phyloP scores from a whole-genome alignment of 805 yeast species.

The Metschnikowia picachoensis region DNA sequence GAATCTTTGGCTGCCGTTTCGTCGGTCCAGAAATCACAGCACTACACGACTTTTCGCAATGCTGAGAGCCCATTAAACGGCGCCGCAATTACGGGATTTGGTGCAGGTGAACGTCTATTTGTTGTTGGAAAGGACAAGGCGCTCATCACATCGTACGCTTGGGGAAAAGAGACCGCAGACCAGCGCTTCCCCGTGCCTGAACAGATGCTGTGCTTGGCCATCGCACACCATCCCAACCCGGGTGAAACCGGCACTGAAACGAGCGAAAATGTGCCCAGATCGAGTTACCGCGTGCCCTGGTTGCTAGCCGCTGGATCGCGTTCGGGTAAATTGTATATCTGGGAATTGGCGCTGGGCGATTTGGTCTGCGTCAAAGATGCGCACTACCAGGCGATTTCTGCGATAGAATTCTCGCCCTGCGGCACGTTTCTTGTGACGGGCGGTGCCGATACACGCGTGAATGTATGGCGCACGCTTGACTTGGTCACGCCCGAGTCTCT shows the following conservation, averaged over 20 bases:
- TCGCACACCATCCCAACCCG: slow-evolving; percentile 37
- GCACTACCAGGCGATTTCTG: slow-evolving; percentile 75
- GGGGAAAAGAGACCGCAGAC: slow-evolving; percentile 69
- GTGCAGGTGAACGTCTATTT: slow-evolving; percentile 50
- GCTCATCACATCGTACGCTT: slow-evolving; percentile 63
- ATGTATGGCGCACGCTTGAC: slow-evolving; percentile 69
- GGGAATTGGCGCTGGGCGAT: slow-evolving; percentile 82
- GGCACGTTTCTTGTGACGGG: slow-evolving; percentile 65
- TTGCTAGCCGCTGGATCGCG: slow-evolving; percentile 68
- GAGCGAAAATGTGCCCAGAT: slow-evolving; percentile 10
- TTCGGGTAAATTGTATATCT: slow-evolving; percentile 74
- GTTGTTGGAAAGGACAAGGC: slow-evolving; percentile 72
- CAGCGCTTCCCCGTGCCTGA: slow-evolving; percentile 86
- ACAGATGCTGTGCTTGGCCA: slow-evolving; percentile 54
- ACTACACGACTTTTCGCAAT: slow-evolving; percentile 48
- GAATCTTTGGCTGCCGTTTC: slow-evolving; percentile 39
- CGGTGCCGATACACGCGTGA: slow-evolving; percentile 77
- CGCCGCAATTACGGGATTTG: slow-evolving; percentile 44
- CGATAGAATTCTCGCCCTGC: slow-evolving; percentile 56
- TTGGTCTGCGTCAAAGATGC: slow-evolving; percentile 70
- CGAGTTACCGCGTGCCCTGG: slow-evolving; percentile 53
- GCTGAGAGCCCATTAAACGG: slow-evolving; percentile 47
- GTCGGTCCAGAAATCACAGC: slow-evolving; percentile 46
- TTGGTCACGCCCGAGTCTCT: slow-evolving; percentile 40
- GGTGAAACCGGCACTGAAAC: slow-evolving; percentile 1